Conservation (phyloP, 1,139 yeast genomes). For the Candida dubliniensis region DNA sequence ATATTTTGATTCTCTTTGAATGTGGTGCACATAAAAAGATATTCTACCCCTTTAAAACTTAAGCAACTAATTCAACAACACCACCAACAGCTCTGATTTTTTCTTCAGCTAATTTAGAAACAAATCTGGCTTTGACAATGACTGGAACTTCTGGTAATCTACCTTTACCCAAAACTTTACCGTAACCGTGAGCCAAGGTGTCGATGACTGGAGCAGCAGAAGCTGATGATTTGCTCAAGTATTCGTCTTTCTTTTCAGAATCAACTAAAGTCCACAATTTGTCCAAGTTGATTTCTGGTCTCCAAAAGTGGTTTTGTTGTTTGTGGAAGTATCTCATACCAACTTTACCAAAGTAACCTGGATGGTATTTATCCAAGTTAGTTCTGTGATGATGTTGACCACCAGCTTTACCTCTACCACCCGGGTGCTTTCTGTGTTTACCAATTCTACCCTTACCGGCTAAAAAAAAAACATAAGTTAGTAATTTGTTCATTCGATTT, state of each 20-base stretch:
- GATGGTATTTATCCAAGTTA: constrained; percentile 99
- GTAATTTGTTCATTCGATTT: constrained; percentile 17
- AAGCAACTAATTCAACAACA: constrained; percentile 98
- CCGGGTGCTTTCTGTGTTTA: constrained; percentile 99
- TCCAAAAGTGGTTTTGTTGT: constrained; percentile 96
- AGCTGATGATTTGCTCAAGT: constrained; percentile 80
- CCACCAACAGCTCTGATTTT: constrained; percentile 99
- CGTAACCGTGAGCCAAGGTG: constrained; percentile 99
- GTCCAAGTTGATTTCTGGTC: constrained; percentile 97
- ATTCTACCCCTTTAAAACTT: constrained; percentile 29
- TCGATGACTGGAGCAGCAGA: constrained; percentile 98
- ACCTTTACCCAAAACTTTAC: constrained; percentile 99
- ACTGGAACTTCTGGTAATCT: constrained; percentile 97
- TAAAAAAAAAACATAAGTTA: constrained; percentile 36
- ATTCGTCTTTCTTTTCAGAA: constrained; percentile 92
- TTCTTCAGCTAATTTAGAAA: constrained; percentile 98
- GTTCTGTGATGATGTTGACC: constrained; percentile 99
- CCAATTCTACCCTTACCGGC: constrained; percentile 99
- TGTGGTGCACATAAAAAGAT: neutral
- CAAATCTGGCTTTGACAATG: constrained; percentile 99
- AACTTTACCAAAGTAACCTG: constrained; percentile 99
- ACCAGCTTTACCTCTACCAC: constrained; percentile 99
- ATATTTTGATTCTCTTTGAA: constrained; percentile 2
- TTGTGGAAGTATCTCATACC: constrained; percentile 99
- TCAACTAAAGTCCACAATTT: constrained; percentile 98